These are phyloP conservation scores for Metarhizium rileyi DNA, from an alignment of 2,329 filamentous ascomycete genomes.

Conservation along the genomic window DNA sequence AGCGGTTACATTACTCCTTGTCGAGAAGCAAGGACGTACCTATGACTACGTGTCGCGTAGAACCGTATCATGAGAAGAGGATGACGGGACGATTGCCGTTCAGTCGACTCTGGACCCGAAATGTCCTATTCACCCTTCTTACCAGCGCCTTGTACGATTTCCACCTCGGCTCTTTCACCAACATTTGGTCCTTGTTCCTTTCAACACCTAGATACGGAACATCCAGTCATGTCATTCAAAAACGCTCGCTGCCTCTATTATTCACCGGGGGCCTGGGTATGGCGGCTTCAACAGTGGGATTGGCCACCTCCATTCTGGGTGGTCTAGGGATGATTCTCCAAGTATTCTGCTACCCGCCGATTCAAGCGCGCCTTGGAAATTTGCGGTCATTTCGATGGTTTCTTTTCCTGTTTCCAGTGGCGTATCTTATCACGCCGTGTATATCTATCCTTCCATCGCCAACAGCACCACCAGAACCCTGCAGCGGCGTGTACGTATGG, in stretches of 20 bases:
- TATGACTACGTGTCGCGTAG: background rate
- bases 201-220: slow-evolving; percentile 46
- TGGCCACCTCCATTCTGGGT: slow-evolving; percentile 60
- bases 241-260: slow-evolving; percentile 32
- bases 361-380: slow-evolving; percentile 56
- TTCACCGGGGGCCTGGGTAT: slow-evolving; percentile 61
- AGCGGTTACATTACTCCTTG: background rate
- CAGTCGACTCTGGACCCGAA: slow-evolving; percentile 35
- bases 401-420: slow-evolving; percentile 55
- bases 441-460: slow-evolving; percentile 51
- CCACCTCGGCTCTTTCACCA: slow-evolving; percentile 59
- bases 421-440: slow-evolving; percentile 59
- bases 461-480: slow-evolving; percentile 29
- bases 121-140: slow-evolving; percentile 44
- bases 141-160: slow-evolving; percentile 61
- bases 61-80: background rate
- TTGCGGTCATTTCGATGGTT: slow-evolving; percentile 57
- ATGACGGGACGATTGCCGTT: slow-evolving; percentile 23
- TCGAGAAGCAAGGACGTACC: background rate
- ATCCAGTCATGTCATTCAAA: slow-evolving; percentile 20
- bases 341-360: slow-evolving; percentile 55
- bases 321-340: slow-evolving; percentile 60
- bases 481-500: slow-evolving; percentile 46
- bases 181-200: slow-evolving; percentile 60
- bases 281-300: slow-evolving; percentile 54